Conservation (phyloP, 345 rosid species). For the Eucalyptus marginata region DNA sequence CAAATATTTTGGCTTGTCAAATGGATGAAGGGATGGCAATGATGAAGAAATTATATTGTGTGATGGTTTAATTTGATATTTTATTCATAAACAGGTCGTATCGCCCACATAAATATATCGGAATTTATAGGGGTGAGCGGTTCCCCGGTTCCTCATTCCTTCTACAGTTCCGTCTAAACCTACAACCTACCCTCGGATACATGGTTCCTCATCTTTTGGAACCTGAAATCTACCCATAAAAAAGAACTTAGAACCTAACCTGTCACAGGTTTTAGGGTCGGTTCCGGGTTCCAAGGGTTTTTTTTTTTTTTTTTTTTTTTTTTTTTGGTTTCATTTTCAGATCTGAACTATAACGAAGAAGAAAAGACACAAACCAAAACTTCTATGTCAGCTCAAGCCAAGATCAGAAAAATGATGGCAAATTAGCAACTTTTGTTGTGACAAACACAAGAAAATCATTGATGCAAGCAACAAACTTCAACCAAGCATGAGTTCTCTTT, state of each 20-base stretch:
- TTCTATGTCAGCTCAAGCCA: too few species aligned
- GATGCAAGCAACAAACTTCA: too few species aligned
- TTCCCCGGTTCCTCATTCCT: rapidly evolving
- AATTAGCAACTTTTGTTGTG: too few species aligned
- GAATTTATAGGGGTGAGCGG: rapidly evolving
- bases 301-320: rapidly evolving
- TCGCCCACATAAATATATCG: neutral
- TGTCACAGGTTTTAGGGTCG: rapidly evolving
- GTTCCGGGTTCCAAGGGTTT: rapidly evolving
- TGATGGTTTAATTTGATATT: neutral
- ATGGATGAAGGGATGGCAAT: neutral
- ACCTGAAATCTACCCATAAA: rapidly evolving
- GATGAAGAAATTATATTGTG: neutral
- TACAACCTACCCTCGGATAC: rapidly evolving
- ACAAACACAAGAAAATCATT: too few species aligned
- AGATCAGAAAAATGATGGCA: too few species aligned
- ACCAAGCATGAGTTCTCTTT: conserved; percentile 28
- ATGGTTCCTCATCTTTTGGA: rapidly evolving
- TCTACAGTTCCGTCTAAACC: rapidly evolving
- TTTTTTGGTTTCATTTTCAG: too few species aligned
- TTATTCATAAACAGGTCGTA: neutral
- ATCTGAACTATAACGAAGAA: too few species aligned
- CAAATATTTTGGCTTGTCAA: neutral
- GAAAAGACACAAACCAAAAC: too few species aligned
- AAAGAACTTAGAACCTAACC: rapidly evolving